These are phyloP conservation scores for Soucietia sequanensis DNA, from an alignment of 805 yeast species.

Conservation along the genomic window DNA sequence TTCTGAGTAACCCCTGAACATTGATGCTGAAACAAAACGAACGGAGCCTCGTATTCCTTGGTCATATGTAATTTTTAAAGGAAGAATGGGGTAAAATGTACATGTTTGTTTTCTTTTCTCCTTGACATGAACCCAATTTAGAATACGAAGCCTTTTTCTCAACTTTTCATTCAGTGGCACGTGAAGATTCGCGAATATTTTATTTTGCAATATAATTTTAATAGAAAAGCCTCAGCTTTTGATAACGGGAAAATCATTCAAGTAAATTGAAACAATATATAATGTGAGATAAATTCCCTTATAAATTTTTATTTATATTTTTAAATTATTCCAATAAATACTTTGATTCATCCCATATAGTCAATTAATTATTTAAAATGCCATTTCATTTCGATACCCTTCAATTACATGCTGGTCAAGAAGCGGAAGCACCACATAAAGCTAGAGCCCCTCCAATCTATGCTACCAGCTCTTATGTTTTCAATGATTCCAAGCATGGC, in stretches of 20 bases:
- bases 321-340: neutral
- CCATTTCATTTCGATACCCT: slow-evolving; percentile 82
- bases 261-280: neutral
- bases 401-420: slow-evolving; percentile 95
- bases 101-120: too few relatives aligned
- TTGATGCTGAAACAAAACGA: too few relatives aligned
- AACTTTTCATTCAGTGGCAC: too few relatives aligned
- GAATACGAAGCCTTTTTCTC: too few relatives aligned
- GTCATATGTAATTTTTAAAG: too few relatives aligned
- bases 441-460: slow-evolving; percentile 93
- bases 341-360: neutral
- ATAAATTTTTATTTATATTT: neutral
- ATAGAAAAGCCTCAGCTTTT: too few relatives aligned
- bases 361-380: slow-evolving; percentile 20
- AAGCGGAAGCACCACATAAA: slow-evolving; percentile 58
- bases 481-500: slow-evolving; percentile 86
- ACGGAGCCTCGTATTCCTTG: too few relatives aligned
- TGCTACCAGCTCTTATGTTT: slow-evolving; percentile 87
- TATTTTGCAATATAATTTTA: too few relatives aligned
- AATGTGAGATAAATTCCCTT: neutral
- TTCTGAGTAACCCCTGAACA: slow-evolving; percentile 44
- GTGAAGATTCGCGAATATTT: too few relatives aligned
- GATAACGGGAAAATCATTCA: too few relatives aligned
- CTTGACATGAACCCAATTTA: too few relatives aligned
- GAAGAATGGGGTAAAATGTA: too few relatives aligned